These are phyloP conservation scores for Ploettnerulaceae sp. DNA, from an alignment of 2,329 filamentous ascomycete genomes.

Conservation along the genomic window DNA sequence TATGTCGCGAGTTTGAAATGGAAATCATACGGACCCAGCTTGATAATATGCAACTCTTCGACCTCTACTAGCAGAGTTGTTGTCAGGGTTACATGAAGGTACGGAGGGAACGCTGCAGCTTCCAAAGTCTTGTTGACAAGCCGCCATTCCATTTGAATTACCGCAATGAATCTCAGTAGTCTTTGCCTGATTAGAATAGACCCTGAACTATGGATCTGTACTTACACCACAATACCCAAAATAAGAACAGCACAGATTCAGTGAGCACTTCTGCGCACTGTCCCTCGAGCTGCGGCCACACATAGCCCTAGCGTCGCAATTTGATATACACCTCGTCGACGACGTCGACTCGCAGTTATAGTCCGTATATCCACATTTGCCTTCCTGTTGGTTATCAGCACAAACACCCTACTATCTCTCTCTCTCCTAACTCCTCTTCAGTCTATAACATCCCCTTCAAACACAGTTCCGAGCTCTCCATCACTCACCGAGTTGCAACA, in stretches of 20 bases:
- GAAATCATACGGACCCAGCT: slow-evolving; percentile 11
- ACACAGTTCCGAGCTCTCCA: too few species aligned
- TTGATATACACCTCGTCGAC: slow-evolving; percentile 19
- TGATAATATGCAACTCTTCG: slow-evolving; percentile 38
- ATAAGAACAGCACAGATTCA: slow-evolving; percentile 24
- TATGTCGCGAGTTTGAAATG: slow-evolving; percentile 10
- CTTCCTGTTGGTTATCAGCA: slow-evolving; percentile 18
- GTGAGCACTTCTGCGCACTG: slow-evolving; percentile 25
- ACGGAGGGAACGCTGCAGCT: slow-evolving; percentile 27
- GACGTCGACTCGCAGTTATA: slow-evolving; percentile 16
- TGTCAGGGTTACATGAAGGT: slow-evolving; percentile 28
- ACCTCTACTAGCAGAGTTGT: slow-evolving; percentile 24
- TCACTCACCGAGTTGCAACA: slow-evolving; percentile 24
- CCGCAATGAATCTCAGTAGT: slow-evolving; percentile 13
- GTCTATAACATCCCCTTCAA: too few species aligned
- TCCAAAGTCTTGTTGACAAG: slow-evolving; percentile 37
- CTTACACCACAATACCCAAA: slow-evolving; percentile 22
- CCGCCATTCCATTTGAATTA: slow-evolving; percentile 5
- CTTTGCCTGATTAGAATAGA: slow-evolving; percentile 5
- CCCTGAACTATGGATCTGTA: neutral
- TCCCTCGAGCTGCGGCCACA: slow-evolving; percentile 32
- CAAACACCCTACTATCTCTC: too few species aligned
- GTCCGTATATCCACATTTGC: slow-evolving; percentile 22
- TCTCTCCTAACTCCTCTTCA: too few species aligned
- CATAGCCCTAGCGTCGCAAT: slow-evolving; percentile 32